Base-by-base conservation (phyloP, 768 basidiomycete genomes). In the Lactarius deliciosus region DNA sequence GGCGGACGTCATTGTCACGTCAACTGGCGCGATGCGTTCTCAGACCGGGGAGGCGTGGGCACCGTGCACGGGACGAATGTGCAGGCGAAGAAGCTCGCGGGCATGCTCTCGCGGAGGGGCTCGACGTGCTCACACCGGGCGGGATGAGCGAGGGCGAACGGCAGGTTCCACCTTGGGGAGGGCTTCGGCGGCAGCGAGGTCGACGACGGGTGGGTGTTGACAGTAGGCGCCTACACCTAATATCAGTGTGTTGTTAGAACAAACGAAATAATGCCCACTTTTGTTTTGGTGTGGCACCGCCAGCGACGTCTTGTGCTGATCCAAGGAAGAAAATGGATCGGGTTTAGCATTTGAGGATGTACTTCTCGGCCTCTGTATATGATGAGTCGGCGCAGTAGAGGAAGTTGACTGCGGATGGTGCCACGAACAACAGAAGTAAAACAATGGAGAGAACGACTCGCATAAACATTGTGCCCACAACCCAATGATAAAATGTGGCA, bases 401-500 rank as follows among this genome's bases (percentile, higher is more conserved):
- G 30, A 30, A 30, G 30, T 30, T 30, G 30, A 30, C 30, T 30
- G 30, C 30, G 0, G 30, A 30, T 30, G 30, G 30, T 30, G 30
- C 30, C 30, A 30, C 4, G 6, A 36, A 30, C 16, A 16, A 41
- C 45, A 13, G 54, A 34, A 5, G 57, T 20, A n/a, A 54, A 20
- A 45, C 22, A 56, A 59, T 20, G 8, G 57, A 65, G n/a, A 28
- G n/a, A 36, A 53, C 8, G 11, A 78, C 85, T 47, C 68, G 90
- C 93, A 92, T 92, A 81, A 94, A 94, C 88, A 94, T 88, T 0
- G 95, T 96, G 10, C 96, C 95, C 16, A 90, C 85, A 18, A 97
- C 83, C 94, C 96, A 97, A 72, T 95, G 92, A 69, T 94, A 90
- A 76, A 97, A 96, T 72, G 86, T 82, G 6, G 90, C 86, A 0